Conservation (phyloP, 2,329 filamentous ascomycete genomes). For the Neofusicoccum kwambonambiense region DNA sequence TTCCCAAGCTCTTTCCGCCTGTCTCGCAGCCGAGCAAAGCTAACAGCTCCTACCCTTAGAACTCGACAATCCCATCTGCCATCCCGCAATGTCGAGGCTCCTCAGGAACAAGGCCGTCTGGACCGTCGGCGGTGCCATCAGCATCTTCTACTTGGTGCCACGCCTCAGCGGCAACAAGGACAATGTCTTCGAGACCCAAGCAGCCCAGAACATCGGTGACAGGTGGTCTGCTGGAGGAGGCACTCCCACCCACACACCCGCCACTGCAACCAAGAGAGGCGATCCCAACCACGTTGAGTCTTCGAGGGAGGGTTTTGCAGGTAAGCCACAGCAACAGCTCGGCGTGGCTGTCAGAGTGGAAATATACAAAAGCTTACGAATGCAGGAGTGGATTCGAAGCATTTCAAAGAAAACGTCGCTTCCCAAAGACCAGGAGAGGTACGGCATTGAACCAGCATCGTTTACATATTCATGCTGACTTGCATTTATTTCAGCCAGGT, state of each 20-base stretch:
- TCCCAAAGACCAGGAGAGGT: conserved; percentile 24
- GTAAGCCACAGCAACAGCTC: conserved; percentile 22
- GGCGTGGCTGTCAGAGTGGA: no score
- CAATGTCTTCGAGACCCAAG: conserved; percentile 38
- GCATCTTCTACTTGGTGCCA: conserved; percentile 37
- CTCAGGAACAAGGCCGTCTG: conserved; percentile 16
- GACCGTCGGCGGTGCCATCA: conserved; percentile 24
- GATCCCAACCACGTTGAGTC: conserved; percentile 26
- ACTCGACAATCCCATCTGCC: not conserved
- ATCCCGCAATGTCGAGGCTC: conserved; percentile 1
- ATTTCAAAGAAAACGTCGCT: conserved; percentile 26
- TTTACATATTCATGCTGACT: not conserved
- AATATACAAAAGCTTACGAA: not conserved
- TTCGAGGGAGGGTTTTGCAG: conserved; percentile 28
- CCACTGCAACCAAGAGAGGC: conserved; percentile 27
- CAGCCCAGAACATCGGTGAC: conserved; percentile 35
- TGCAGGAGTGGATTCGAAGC: conserved; percentile 19
- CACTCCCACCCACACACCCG: conserved; percentile 32
- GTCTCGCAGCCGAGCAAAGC: not conserved
- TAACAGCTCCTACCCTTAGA: not conserved
- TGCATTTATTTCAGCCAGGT: conserved; percentile 16
- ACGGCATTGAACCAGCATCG: not conserved
- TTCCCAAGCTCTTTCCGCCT: no score
- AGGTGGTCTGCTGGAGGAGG: conserved; percentile 34
- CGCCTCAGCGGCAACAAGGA: conserved; percentile 40